Evolutionary conservation across 1,139 yeast species (phyloP).

Genomic region (Candida tetrigidarum): DNA sequence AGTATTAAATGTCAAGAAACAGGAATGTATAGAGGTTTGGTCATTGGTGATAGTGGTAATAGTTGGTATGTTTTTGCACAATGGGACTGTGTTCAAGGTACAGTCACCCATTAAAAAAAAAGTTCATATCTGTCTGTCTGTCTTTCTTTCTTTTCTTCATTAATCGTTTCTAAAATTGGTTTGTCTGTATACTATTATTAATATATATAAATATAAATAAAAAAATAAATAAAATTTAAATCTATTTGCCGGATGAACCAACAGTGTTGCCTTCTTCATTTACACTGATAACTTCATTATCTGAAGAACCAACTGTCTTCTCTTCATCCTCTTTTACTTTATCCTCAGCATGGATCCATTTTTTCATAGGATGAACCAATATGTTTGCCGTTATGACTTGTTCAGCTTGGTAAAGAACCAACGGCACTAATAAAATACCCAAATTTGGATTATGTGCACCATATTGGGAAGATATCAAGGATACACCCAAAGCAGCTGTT

Average conservation of each 20-base stretch:
- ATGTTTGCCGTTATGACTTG: slow-evolving; percentile 82
- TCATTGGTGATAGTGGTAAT: slow-evolving; percentile 75
- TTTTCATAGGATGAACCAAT: slow-evolving; percentile 61
- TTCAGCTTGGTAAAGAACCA: slow-evolving; percentile 84
- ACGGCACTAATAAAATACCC: slow-evolving; percentile 77
- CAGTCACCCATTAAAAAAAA: not conserved
- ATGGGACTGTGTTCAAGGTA: slow-evolving; percentile 64
- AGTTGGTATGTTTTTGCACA: slow-evolving; percentile 94
- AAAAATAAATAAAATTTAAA: no score
- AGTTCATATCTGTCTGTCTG: not conserved
- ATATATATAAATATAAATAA: no score
- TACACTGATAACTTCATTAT: not conserved
- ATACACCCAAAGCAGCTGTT: slow-evolving; percentile 90
- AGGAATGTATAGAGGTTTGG: slow-evolving; percentile 85
- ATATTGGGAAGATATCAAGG: slow-evolving; percentile 78
- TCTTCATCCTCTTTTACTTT: slow-evolving; percentile 21
- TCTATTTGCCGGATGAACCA: no score
- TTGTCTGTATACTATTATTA: not conserved
- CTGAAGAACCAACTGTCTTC: slow-evolving; percentile 3
- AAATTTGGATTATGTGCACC: slow-evolving; percentile 62
- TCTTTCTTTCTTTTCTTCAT: not conserved
- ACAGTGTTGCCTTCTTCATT: no score
- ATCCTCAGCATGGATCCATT: slow-evolving; percentile 61
- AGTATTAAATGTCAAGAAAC: slow-evolving; percentile 65
- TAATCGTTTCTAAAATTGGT: not conserved